phyloP scores from a whole-genome alignment of 2,329 filamentous ascomycete genomes.

The Cladosporium sp. region DNA sequence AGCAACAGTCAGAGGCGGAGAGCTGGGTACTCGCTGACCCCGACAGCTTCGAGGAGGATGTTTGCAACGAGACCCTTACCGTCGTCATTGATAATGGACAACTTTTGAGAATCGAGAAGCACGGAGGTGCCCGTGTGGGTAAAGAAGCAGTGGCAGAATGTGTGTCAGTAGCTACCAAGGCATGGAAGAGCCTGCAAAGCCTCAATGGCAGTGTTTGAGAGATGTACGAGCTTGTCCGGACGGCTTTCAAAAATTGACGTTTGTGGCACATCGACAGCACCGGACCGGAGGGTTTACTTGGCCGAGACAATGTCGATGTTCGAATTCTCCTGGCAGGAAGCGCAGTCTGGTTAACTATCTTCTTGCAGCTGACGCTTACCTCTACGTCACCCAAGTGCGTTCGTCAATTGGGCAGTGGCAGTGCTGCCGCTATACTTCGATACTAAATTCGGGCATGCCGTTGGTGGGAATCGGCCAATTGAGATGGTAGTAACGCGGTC shows the following conservation, averaged over 20 bases:
- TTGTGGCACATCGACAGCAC: background rate
- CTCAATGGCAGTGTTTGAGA: constrained; percentile 29
- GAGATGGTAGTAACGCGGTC: background rate
- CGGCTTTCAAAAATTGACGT: background rate
- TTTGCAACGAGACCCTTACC: constrained; percentile 81
- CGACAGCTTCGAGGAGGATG: constrained; percentile 82
- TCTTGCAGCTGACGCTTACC: background rate
- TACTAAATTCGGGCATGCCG: background rate
- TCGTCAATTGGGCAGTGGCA: background rate
- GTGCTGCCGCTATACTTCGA: background rate
- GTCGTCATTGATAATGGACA: constrained; percentile 57
- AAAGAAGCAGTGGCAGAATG: constrained; percentile 62
- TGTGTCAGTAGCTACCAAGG: constrained; percentile 36
- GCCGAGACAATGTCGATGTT: background rate
- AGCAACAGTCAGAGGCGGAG: constrained; percentile 44
- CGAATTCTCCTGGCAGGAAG: background rate
- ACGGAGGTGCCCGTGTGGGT: constrained; percentile 71
- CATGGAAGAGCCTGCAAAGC: constrained; percentile 3
- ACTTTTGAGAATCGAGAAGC: constrained; percentile 76
- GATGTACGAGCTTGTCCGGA: background rate
- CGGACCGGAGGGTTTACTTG: background rate
- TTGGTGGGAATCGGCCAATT: background rate
- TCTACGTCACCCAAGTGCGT: background rate
- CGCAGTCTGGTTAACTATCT: background rate
- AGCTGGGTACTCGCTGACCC: constrained; percentile 82